These are phyloP conservation scores for Omphalea diandra DNA, from an alignment of 441 rosid genomes.

Conservation along the genomic window DNA sequence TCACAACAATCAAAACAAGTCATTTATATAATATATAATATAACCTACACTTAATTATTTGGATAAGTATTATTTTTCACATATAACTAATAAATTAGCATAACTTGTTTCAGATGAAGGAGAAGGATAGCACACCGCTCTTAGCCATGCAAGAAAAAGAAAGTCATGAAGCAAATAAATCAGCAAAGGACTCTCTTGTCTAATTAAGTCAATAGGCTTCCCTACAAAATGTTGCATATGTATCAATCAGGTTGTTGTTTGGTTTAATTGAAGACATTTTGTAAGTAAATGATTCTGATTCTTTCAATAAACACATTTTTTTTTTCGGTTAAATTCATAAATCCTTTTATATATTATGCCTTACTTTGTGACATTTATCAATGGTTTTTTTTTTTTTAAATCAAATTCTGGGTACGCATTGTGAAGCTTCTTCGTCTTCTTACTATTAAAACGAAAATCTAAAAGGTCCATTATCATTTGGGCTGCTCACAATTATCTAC, in stretches of 20 bases:
- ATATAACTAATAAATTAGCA: background rate
- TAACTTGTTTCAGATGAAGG: constrained; percentile 51
- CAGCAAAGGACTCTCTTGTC: constrained; percentile 62
- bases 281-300: constrained; percentile 37
- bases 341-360: too few species aligned
- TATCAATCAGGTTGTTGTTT: constrained; percentile 7
- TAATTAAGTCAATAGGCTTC: constrained; percentile 30
- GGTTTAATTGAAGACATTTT: constrained; percentile 13
- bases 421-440: too few species aligned
- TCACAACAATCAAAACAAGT: too few species aligned
- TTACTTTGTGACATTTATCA: too few species aligned
- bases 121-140: constrained; percentile 66
- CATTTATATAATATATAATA: too few species aligned
- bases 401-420: too few species aligned
- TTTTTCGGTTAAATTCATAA: background rate
- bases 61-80: background rate
- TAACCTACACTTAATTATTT: too few species aligned
- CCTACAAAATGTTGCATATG: background rate
- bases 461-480: too few species aligned
- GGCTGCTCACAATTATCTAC: too few species aligned
- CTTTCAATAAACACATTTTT: constrained; percentile 35
- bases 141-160: constrained; percentile 60
- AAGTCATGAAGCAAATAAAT: constrained; percentile 61
- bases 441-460: too few species aligned
- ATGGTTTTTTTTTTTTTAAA: too few species aligned